Evolutionary conservation across 805 yeast species (phyloP).

Genomic region (Blastobotrys chiropterorum): DNA sequence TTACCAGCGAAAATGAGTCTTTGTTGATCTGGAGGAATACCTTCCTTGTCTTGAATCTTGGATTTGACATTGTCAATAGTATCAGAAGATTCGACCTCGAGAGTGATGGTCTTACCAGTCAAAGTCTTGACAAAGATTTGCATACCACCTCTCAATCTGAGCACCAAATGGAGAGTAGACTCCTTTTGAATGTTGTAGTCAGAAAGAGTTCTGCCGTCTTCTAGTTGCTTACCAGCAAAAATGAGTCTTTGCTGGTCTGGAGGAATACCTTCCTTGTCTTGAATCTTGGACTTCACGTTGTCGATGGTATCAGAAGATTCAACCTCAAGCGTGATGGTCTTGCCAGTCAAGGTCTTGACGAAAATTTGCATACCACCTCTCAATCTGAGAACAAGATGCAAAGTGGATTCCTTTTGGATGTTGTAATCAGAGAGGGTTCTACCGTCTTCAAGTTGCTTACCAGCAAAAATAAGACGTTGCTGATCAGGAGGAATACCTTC

Average conservation of each 20-base stretch:
- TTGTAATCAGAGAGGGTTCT: constrained; percentile 91
- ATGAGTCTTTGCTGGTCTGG: constrained; percentile 95
- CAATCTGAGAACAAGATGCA: constrained; percentile 75
- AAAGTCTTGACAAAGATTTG: too few species aligned
- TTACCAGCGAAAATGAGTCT: constrained; percentile 93
- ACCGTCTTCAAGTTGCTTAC: constrained; percentile 94
- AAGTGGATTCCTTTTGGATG: constrained; percentile 88
- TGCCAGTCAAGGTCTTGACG: constrained; percentile 85
- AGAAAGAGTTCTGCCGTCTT: constrained; percentile 90
- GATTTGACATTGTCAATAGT: constrained; percentile 92
- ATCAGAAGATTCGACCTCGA: constrained; percentile 89
- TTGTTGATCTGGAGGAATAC: constrained; percentile 95
- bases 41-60: constrained; percentile 94
- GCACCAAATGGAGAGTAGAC: constrained; percentile 76
- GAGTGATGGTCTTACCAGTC: constrained; percentile 85
- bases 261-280: constrained; percentile 94
- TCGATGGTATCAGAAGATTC: constrained; percentile 95
- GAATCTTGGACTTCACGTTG: constrained; percentile 88
- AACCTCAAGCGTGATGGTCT: constrained; percentile 83
- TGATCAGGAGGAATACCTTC: constrained; percentile 97
- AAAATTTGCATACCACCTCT: too few species aligned
- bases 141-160: too few species aligned
- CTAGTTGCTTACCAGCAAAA: constrained; percentile 94
- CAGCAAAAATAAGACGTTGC: constrained; percentile 90
- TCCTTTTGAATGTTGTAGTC: constrained; percentile 96